Evolutionary conservation across 495 filamentous ascomycete species (phyloP).

Genomic region (Tetracladium setigerum): DNA sequence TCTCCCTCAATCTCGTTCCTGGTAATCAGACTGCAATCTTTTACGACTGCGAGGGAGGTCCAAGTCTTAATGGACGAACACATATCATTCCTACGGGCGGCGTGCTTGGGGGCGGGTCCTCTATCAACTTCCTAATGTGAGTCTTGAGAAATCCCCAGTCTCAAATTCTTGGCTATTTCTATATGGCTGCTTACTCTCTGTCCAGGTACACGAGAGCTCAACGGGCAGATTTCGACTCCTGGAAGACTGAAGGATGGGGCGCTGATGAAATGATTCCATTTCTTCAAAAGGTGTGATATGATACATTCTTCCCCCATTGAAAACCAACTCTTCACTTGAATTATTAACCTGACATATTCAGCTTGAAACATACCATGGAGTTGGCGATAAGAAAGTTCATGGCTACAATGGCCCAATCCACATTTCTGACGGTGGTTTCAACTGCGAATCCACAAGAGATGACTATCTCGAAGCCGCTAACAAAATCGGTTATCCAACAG

Average conservation of each 20-base stretch:
- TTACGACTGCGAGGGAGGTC: slow-evolving; percentile 8
- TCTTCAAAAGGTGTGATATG: slow-evolving; percentile 27
- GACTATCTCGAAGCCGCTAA: slow-evolving; percentile 26
- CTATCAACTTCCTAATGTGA: slow-evolving; percentile 48
- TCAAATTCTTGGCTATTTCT: too few species aligned
- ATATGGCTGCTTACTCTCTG: too few species aligned
- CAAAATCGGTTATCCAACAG: slow-evolving; percentile 16
- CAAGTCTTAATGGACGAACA: slow-evolving; percentile 32
- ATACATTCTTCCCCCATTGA: background rate
- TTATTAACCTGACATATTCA: slow-evolving; percentile 4
- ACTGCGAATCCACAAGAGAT: slow-evolving; percentile 11
- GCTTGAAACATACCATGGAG: slow-evolving; percentile 27
- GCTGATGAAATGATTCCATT: slow-evolving; percentile 11
- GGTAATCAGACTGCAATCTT: background rate
- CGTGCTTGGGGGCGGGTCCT: slow-evolving; percentile 48
- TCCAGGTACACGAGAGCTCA: slow-evolving; percentile 29
- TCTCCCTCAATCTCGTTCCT: slow-evolving; percentile 13
- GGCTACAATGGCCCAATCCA: slow-evolving; percentile 23
- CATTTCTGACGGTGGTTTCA: slow-evolving; percentile 24
- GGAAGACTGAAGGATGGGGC: slow-evolving; percentile 14
- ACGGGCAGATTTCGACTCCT: slow-evolving; percentile 3
- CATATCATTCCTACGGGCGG: slow-evolving; percentile 41
- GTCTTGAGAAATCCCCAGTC: background rate
- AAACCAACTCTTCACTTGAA: background rate
- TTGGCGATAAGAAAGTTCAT: slow-evolving; percentile 20